Evolutionary conservation across 1,139 yeast species (phyloP).

Genomic region (Kodamaea ohmeri): DNA sequence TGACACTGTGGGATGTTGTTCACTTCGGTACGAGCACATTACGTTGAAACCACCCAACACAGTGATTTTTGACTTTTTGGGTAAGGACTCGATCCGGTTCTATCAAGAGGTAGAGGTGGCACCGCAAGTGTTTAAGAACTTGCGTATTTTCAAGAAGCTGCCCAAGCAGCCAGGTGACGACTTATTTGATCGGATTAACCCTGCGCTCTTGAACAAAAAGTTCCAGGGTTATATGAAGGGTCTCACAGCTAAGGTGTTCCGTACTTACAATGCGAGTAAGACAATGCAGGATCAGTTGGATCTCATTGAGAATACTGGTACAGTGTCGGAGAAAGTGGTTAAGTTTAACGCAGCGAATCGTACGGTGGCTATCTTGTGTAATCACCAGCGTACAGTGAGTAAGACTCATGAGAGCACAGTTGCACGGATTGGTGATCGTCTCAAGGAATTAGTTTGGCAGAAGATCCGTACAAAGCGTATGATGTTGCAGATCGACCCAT

Average conservation of each 20-base stretch:
- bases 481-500: slow-evolving; percentile 64
- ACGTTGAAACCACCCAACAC: slow-evolving; percentile 81
- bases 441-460: slow-evolving; percentile 82
- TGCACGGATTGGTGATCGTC: slow-evolving; percentile 71
- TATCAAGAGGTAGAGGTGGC: slow-evolving; percentile 93
- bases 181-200: slow-evolving; percentile 85
- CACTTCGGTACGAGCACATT: slow-evolving; percentile 84
- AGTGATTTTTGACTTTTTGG: slow-evolving; percentile 90
- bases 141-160: slow-evolving; percentile 78
- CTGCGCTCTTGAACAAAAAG: slow-evolving; percentile 77
- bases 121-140: slow-evolving; percentile 81
- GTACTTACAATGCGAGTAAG: slow-evolving; percentile 94
- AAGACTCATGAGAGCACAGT: slow-evolving; percentile 80
- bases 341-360: slow-evolving; percentile 93
- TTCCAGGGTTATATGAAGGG: slow-evolving; percentile 91
- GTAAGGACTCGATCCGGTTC: slow-evolving; percentile 92
- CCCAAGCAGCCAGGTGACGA: slow-evolving; percentile 93
- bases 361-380: slow-evolving; percentile 92
- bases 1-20: slow-evolving; percentile 97
- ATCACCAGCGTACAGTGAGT: slow-evolving; percentile 91
- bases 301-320: slow-evolving; percentile 76
- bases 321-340: slow-evolving; percentile 83
- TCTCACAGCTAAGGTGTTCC: slow-evolving; percentile 92
- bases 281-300: slow-evolving; percentile 96
- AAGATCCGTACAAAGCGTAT: slow-evolving; percentile 70